Evolutionary conservation across 1,139 yeast genomes (phyloP), one percentile per base, ranked within the genome.

Genomic region (Protomyces arabidopsidicola): DNA sequence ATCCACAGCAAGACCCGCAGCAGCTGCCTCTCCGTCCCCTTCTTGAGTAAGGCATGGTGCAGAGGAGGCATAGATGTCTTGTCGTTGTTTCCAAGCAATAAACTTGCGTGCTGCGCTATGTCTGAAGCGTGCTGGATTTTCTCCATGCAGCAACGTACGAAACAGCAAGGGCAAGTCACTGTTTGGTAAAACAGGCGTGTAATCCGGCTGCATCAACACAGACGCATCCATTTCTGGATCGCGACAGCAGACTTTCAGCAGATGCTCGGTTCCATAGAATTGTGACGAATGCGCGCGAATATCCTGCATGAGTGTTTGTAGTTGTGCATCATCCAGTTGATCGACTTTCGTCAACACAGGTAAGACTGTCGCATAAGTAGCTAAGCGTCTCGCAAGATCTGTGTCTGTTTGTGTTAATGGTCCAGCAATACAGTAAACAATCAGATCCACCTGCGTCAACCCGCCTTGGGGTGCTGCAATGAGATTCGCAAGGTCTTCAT

Each of bases 211-310:
- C 62, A 58, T 58, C 56, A 58, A 38, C 45, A 58, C 45, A 12
- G 62, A 58, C n/a, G 62, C 62, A 16, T 58, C 62, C 24, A 58
- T 58, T 39, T 58, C 62, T 5, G 62, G 62, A 31, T 58, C 62
- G 27, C 36, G 14, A 20, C 62, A 58, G n/a, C 56, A 58, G 20
- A 52, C 36, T 31, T 20, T 27, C 24, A 52, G 18, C 14, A 18
- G 38, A 16, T 22, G 42, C 16, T 18, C 42, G 8, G 38, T 52
- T 10, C 39, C 55, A 4, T 18, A 18, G 10, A 55, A 45, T 10
- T 45, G 53, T 12, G 51, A 39, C 5, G 52, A 31, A 8, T 39
- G 20, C 10, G 53, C 42, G 31, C 52, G 62, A 12, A 38, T 22
- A 12, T 31, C 31, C 16, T 35, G 22, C 22, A 24, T 34, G 35